Conservation (phyloP, 2,329 filamentous ascomycete genomes). For the Ambrosiella xylebori region DNA sequence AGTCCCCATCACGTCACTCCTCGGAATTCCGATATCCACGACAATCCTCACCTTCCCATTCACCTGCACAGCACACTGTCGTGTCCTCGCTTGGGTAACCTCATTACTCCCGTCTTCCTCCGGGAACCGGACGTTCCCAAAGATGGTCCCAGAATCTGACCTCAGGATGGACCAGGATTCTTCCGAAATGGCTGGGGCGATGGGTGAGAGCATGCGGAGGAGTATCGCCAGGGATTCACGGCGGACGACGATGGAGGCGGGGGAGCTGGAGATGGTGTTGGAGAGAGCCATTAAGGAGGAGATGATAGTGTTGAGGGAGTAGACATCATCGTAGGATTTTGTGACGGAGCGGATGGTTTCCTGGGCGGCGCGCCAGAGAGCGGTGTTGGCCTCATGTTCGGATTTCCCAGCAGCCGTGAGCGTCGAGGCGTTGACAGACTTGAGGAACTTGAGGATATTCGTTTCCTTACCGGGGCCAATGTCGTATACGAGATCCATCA, state of each 20-base stretch:
- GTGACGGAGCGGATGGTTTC: slow-evolving; percentile 50
- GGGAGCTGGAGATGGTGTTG: slow-evolving; percentile 41
- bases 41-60: slow-evolving; percentile 63
- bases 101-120: slow-evolving; percentile 28
- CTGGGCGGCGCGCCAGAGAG: slow-evolving; percentile 50
- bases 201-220: slow-evolving; percentile 57
- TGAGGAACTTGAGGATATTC: background rate
- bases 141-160: slow-evolving; percentile 23
- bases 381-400: slow-evolving; percentile 29
- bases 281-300: slow-evolving; percentile 72
- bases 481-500: slow-evolving; percentile 39
- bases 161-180: slow-evolving; percentile 56
- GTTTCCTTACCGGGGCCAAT: background rate
- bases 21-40: slow-evolving; percentile 41
- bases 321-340: slow-evolving; percentile 50
- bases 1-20: slow-evolving; percentile 18
- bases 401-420: slow-evolving; percentile 5
- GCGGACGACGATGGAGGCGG: slow-evolving; percentile 25
- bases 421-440: background rate
- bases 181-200: slow-evolving; percentile 64
- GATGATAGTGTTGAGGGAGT: slow-evolving; percentile 66
- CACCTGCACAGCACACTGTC: slow-evolving; percentile 52
- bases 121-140: slow-evolving; percentile 40
- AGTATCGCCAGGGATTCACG: slow-evolving; percentile 36
- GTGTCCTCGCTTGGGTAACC: slow-evolving; percentile 21